phyloP scores from a whole-genome alignment of 495 filamentous ascomycete genomes.

The Penicillium ucsense region DNA sequence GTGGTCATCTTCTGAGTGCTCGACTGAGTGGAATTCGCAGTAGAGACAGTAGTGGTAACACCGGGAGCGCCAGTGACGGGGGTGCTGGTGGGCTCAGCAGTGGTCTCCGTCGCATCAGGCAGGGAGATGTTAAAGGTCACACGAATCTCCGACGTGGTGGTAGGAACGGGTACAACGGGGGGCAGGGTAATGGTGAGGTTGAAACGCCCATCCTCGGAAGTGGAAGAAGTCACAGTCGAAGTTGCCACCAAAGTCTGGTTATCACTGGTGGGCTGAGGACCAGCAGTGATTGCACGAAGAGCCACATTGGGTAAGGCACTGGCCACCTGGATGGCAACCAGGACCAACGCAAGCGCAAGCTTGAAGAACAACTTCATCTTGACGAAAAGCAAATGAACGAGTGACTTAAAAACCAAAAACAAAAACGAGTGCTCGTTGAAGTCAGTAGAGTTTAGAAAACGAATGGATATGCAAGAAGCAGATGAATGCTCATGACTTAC shows the following conservation, averaged over 20 bases:
- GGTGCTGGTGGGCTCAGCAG: not conserved
- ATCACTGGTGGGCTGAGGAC: not conserved
- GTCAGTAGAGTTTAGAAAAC: not conserved
- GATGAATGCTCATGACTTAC: not conserved
- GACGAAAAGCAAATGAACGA: not conserved
- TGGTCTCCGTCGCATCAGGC: not conserved
- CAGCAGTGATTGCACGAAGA: not conserved
- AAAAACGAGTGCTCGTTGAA: not conserved
- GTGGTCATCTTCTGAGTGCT: slow-evolving; percentile 30
- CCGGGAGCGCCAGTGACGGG: too few species aligned
- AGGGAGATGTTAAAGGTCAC: too few species aligned
- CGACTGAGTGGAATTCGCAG: not conserved
- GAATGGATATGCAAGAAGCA: not conserved
- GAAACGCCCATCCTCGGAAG: not conserved
- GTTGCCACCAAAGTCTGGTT: not conserved
- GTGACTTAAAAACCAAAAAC: too few species aligned
- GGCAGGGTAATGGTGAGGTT: too few species aligned
- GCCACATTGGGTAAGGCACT: not conserved
- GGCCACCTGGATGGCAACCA: slow-evolving; percentile 1
- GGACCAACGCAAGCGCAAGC: slow-evolving; percentile 1
- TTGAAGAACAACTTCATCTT: slow-evolving; percentile 2
- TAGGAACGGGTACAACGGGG: too few species aligned
- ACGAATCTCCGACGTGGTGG: too few species aligned
- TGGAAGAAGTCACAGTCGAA: not conserved
- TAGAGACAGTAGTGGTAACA: too few species aligned